Percentiles rank a stretch among this genome's conserved stretches.
Evolutionary conservation across 148 eudicot species (phyloP).

Genomic region (Tetragonia tetragonoides): DNA sequence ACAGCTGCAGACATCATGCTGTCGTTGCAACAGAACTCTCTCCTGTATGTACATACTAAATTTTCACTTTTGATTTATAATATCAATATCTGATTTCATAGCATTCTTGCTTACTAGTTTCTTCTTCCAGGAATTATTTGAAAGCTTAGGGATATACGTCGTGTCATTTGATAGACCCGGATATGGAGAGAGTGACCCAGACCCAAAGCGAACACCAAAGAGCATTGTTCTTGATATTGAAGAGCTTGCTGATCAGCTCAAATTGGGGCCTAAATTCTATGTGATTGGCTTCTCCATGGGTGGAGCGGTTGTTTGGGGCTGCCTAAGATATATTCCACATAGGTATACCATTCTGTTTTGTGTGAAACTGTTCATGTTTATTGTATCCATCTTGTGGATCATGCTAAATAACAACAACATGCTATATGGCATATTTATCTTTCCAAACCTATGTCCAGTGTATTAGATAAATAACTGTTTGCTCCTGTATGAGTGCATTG

Average conservation of each 20-base stretch:
- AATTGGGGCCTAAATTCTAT: constrained; percentile 60
- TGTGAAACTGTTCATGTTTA: too few species aligned
- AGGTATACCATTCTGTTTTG: constrained; percentile 32
- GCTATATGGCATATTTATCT: background rate
- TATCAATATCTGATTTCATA: constrained; percentile 6
- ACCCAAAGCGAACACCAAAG: constrained; percentile 52
- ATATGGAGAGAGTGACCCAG: constrained; percentile 28
- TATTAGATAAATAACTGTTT: too few species aligned
- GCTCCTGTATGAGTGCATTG: background rate
- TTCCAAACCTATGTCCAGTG: background rate
- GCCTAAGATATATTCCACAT: constrained; percentile 69
- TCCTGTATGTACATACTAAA: constrained; percentile 36
- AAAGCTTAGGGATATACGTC: constrained; percentile 42
- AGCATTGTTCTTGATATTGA: constrained; percentile 60
- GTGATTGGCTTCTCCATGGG: constrained; percentile 71
- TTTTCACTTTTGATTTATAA: background rate
- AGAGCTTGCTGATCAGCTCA: constrained; percentile 70
- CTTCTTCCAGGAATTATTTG: constrained; percentile 34
- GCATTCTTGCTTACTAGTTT: too few species aligned
- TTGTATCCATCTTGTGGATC: too few species aligned
- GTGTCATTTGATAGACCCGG: constrained; percentile 69
- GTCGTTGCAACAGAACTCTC: constrained; percentile 50
- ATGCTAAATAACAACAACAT: too few species aligned
- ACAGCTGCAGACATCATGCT: constrained; percentile 53
- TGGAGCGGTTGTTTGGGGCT: constrained; percentile 51